These are phyloP conservation scores for Trichoderma endophyticum DNA, from an alignment of 2,329 filamentous ascomycete genomes.

Conservation along the genomic window DNA sequence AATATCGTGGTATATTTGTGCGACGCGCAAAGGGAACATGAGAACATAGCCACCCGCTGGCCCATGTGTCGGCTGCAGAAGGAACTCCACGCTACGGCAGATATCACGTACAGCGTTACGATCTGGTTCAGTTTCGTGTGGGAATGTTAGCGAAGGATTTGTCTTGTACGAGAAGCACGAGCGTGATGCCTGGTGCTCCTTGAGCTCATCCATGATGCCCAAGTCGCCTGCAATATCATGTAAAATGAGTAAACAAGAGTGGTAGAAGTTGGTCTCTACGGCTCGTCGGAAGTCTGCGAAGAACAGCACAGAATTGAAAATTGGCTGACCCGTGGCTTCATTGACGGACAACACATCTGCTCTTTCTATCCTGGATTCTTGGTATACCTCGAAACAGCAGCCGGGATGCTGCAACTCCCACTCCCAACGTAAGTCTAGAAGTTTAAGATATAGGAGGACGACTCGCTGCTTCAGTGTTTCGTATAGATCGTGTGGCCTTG, in stretches of 20 bases:
- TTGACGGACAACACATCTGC: neutral
- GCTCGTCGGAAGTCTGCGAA: neutral
- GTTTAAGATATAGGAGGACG: neutral
- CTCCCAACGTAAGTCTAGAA: neutral
- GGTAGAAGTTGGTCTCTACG: neutral
- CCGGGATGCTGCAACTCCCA: neutral
- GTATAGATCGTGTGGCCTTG: neutral
- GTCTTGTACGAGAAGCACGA: neutral
- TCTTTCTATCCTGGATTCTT: neutral
- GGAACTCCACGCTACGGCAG: neutral
- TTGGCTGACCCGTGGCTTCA: neutral
- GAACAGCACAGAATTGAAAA: neutral
- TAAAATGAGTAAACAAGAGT: neutral
- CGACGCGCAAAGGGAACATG: neutral
- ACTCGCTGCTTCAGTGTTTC: neutral
- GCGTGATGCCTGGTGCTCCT: neutral
- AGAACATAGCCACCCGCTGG: neutral
- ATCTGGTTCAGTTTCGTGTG: neutral
- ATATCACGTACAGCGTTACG: neutral
- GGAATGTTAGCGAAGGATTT: neutral
- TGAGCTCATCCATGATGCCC: neutral
- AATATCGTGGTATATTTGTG: neutral
- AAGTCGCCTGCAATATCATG: neutral
- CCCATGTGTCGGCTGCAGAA: neutral
- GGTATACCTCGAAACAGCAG: neutral